These are phyloP conservation scores for Striga hermonthica DNA, from an alignment of 305 asterid species.

Conservation along the genomic window DNA sequence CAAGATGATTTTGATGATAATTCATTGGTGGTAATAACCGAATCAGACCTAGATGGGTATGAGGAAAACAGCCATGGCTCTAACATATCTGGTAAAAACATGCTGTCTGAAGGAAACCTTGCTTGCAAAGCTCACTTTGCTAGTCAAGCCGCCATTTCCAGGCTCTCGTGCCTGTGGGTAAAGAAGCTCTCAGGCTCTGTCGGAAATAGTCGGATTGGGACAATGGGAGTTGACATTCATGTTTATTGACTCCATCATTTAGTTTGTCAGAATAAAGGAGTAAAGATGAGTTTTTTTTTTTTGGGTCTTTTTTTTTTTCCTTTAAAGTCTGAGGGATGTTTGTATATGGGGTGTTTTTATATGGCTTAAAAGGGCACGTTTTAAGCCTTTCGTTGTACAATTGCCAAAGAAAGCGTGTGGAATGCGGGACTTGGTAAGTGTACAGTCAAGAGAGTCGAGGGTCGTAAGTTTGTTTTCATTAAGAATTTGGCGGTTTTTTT, in stretches of 20 bases:
- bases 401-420: constrained; percentile 35
- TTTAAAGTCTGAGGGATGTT: constrained; percentile 20
- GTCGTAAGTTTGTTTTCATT: constrained; percentile 18
- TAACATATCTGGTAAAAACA: constrained; percentile 31
- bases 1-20: constrained; percentile 58
- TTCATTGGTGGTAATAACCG: constrained; percentile 68
- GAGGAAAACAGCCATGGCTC: constrained; percentile 46
- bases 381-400: constrained; percentile 28
- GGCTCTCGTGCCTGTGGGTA: constrained; percentile 75
- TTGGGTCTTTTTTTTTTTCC: background rate
- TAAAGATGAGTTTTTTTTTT: constrained; percentile 31
- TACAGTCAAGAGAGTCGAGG: constrained; percentile 38
- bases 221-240: constrained; percentile 53
- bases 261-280: constrained; percentile 25
- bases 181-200: constrained; percentile 45
- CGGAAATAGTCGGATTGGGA: constrained; percentile 34
- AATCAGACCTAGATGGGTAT: constrained; percentile 88
- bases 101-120: constrained; percentile 41
- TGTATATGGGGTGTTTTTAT: constrained; percentile 8
- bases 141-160: constrained; percentile 62
- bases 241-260: constrained; percentile 48
- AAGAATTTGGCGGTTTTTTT: background rate
- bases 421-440: constrained; percentile 38
- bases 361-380: constrained; percentile 26
- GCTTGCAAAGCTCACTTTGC: constrained; percentile 70